Base-by-base conservation (phyloP, 2,329 filamentous ascomycete species). In the Colletotrichum siamense region DNA sequence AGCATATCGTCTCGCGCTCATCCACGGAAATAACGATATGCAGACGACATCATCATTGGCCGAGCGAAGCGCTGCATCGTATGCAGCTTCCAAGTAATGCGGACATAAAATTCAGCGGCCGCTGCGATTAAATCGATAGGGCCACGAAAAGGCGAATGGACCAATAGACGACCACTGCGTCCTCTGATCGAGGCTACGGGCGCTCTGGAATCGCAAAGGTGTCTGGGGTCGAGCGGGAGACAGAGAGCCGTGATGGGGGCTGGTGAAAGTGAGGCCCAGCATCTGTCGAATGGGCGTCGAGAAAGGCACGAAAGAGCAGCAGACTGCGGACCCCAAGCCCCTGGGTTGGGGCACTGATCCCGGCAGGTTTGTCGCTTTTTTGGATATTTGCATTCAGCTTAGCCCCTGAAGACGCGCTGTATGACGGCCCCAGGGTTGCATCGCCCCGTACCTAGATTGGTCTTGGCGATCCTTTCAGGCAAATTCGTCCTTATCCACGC, bases 381-480 rank as follows among this genome's bases (percentile, higher is more conserved):
- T 44, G 52, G 32, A 52, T 65, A 52, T 65, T 73, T 65, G 71
- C 70, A 73, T 68, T 52, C 73, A 73, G 73, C 63, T 73, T 76
- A 73, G 74, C 70, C 70, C 55, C 59, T 57, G 36, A 68, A 52
- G 24, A 71, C 49, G 32, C 71, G 59, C 67, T 71, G 22, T 26
- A 39, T 59, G 57, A 65, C 39, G 69, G 62, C 39, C 64, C 63
- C 69, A 71, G 65, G 69, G 73, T 73, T 30, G 70, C 70, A 73
- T 73, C 49, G 65, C 28, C 64, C 44, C 39, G 44, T 26, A 73
- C 62, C n/a, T 72, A 55, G 34, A 73, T 30, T 49, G 64, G 55
- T 69, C 70, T 76, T 76, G 73, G 70, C 73, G 59, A 69, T 55
- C 49, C 64, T 69, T 69, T 65, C 61, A 24, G 65, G 64, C 70